Base-by-base conservation (phyloP, 805 yeast species). In the Candida corydali region DNA sequence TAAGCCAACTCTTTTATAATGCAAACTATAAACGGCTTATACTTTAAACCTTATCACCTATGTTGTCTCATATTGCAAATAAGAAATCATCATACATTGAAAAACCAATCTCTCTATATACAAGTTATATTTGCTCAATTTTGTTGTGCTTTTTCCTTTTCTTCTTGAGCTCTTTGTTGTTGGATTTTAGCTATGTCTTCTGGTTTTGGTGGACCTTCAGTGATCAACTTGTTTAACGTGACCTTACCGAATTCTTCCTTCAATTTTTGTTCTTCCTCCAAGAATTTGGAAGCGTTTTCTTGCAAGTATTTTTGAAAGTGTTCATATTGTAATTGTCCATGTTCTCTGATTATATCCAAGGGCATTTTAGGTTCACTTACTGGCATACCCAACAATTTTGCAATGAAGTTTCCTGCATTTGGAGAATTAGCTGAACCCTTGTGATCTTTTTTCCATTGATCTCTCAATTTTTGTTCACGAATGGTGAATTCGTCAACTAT, bases 261-360 rank as follows among this genome's bases (percentile, higher is more conserved):
- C 56, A 82, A 78, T 52, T 80, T 82, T 69, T 80, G 87, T 62
- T 91, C 94, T 67, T 89, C 96, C 52, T 82, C 86, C 50, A 88
- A 73, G 52, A 86, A 70, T 61, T 83, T 79, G 36, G 67, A 73
- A 38, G 76, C 78, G 55, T 76, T 73, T 52, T 75, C 81, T 44
- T 70, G 61, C 51, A 76, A 63, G 51, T 73, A 76, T 47, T 61
- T 73, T 65, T 80, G 80, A 78, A 87, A 84, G 49, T 80, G 78
- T 51, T 82, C 80, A 60, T 87, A 91, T 59, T 86, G 87, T 66
- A 79, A 77, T 63, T 87, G 95, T 50, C 96, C 96, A 57, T 86
- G 91, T 57, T 87, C 94, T 58, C 97, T 83, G 47, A 89, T 80
- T 38, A 78, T 58, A 63, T 91, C 98, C 57, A 88, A 74, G 20